Percentiles rank a stretch among this genome's conserved stretches.
phyloP scores from a whole-genome alignment of 2,329 filamentous ascomycete species.

The Clonostachys sp. region DNA sequence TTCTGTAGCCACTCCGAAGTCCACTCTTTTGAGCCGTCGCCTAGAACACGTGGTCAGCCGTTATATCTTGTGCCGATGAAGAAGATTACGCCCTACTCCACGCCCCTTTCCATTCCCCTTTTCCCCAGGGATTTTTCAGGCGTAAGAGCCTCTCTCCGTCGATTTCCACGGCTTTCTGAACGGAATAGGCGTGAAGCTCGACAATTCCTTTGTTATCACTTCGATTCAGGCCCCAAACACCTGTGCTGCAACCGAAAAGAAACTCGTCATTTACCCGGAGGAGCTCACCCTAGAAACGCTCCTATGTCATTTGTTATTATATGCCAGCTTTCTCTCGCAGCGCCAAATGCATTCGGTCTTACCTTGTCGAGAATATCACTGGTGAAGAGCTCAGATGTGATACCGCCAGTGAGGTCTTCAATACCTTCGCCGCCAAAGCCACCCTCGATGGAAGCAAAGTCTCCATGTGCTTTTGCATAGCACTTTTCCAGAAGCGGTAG shows the following conservation, averaged over 20 bases:
- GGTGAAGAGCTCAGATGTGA: conserved; percentile 61
- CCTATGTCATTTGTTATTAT: conserved; percentile 17
- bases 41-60: conserved; percentile 16
- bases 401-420: conserved; percentile 59
- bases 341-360: background rate
- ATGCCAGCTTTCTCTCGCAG: too few species aligned
- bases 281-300: conserved; percentile 70
- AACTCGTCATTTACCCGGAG: conserved; percentile 76
- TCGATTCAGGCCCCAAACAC: conserved; percentile 21
- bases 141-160: conserved; percentile 58
- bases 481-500: conserved; percentile 75
- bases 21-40: conserved; percentile 80
- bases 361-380: conserved; percentile 65
- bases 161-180: conserved; percentile 53
- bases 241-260: conserved; percentile 58
- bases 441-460: conserved; percentile 71
- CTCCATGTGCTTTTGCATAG: conserved; percentile 76
- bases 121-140: conserved; percentile 75
- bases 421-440: conserved; percentile 60
- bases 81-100: conserved; percentile 47
- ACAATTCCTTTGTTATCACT: conserved; percentile 50
- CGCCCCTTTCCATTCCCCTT: conserved; percentile 73
- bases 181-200: conserved; percentile 56
- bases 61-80: background rate
- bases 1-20: conserved; percentile 73